These are phyloP conservation scores for Tinospora cordifolia DNA, from an alignment of 164 flowering plant species.

Conservation along the genomic window DNA sequence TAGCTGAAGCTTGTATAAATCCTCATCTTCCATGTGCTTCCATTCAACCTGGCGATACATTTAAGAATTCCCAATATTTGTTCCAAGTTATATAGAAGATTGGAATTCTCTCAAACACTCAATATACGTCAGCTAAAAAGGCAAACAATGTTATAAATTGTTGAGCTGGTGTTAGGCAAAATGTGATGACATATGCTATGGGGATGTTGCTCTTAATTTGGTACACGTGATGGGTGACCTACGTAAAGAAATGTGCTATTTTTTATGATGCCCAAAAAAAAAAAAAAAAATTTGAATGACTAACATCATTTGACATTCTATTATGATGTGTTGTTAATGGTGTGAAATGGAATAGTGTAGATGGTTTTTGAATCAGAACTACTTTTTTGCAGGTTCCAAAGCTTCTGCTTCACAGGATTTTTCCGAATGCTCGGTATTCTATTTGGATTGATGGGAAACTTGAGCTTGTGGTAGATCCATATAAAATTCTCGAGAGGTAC, in stretches of 20 bases:
- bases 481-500: slow-evolving; percentile 90
- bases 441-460: slow-evolving; percentile 98
- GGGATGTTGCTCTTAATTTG: not conserved
- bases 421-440: slow-evolving; percentile 70
- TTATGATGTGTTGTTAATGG: not conserved
- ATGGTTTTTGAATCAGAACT: slow-evolving; percentile 6
- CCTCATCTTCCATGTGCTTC: too few relatives aligned
- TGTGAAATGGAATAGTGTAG: not conserved
- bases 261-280: not conserved
- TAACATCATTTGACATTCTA: not conserved
- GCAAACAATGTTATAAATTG: too few relatives aligned
- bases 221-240: not conserved
- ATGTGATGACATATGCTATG: not conserved
- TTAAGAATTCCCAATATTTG: too few relatives aligned
- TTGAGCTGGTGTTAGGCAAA: not conserved
- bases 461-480: slow-evolving; percentile 86
- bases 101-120: too few relatives aligned
- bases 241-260: not conserved
- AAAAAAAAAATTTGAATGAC: too few relatives aligned
- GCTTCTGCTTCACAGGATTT: slow-evolving; percentile 81
- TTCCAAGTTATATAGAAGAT: too few relatives aligned
- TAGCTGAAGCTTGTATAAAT: too few relatives aligned
- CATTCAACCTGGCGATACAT: too few relatives aligned
- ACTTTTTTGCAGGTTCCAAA: slow-evolving; percentile 65
- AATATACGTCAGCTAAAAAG: too few relatives aligned